Conservation (phyloP, 129 eudicot genomes). For the Dittrichia graveolens region DNA sequence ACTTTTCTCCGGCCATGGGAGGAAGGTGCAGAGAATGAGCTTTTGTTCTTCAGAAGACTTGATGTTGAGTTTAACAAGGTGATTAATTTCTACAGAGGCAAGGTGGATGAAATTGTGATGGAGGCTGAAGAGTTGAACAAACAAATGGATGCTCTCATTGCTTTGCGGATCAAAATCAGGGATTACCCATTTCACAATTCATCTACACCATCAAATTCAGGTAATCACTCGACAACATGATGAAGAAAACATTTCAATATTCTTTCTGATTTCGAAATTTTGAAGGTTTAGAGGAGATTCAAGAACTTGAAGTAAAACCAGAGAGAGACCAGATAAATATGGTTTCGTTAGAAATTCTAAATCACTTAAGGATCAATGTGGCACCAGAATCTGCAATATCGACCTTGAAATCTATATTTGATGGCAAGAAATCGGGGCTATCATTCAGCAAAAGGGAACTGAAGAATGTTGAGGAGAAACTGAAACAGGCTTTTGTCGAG, state of each 20-base stretch:
- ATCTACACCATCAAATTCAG: constrained; percentile 10
- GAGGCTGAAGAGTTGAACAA: constrained; percentile 52
- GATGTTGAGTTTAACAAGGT: constrained; percentile 42
- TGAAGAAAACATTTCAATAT: background rate
- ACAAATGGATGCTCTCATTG: constrained; percentile 67
- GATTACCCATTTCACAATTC: constrained; percentile 22
- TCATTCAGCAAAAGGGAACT: constrained; percentile 52
- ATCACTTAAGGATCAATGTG: constrained; percentile 57
- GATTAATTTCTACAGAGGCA: constrained; percentile 16
- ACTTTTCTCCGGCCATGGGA: constrained; percentile 25
- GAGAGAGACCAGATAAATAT: constrained; percentile 10
- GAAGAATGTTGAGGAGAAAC: constrained; percentile 38
- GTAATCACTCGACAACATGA: constrained; percentile 2
- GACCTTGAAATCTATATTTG: constrained; percentile 43
- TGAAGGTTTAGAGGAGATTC: constrained; percentile 45
- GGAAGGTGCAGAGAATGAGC: constrained; percentile 41
- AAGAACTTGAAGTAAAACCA: constrained; percentile 42
- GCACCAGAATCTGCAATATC: constrained; percentile 54
- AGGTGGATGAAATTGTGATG: constrained; percentile 46
- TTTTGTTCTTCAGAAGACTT: constrained; percentile 32
- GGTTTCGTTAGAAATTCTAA: constrained; percentile 45
- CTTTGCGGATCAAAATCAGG: constrained; percentile 43
- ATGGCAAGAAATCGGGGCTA: constrained; percentile 40
- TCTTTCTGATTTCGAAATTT: background rate
- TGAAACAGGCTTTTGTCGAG: constrained; percentile 59